These are phyloP conservation scores for Scedosporium aurantiacum DNA, from an alignment of 2,329 filamentous ascomycete species.

Conservation along the genomic window DNA sequence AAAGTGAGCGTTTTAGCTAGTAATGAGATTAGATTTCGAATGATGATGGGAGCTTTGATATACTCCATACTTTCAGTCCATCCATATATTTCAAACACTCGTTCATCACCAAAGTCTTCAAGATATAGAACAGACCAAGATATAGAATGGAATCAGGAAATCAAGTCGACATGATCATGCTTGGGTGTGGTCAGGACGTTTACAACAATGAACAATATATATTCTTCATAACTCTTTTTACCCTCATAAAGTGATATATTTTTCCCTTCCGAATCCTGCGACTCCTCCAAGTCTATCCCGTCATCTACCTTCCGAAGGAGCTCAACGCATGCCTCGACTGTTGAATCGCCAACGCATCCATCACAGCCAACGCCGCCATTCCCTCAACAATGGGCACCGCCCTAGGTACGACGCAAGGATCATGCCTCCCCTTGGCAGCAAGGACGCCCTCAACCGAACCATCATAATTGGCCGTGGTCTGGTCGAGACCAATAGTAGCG, in stretches of 20 bases:
- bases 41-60: background rate
- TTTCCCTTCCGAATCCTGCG: background rate
- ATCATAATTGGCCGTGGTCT: conserved; percentile 72
- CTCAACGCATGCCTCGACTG: conserved; percentile 39
- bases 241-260: too few species aligned
- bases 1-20: background rate
- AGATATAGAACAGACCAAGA: too few species aligned
- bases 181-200: too few species aligned
- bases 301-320: conserved; percentile 7
- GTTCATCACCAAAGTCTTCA: too few species aligned
- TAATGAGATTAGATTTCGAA: background rate
- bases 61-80: background rate
- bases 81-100: too few species aligned
- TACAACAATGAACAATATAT: too few species aligned
- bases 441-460: conserved; percentile 60
- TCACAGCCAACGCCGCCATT: conserved; percentile 80
- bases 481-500: conserved; percentile 83
- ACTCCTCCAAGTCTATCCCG: background rate
- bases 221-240: too few species aligned
- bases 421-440: conserved; percentile 86
- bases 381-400: conserved; percentile 83
- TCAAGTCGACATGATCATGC: too few species aligned
- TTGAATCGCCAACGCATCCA: conserved; percentile 80
- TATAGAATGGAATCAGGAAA: too few species aligned
- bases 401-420: conserved; percentile 83